Evolutionary conservation across 768 basidiomycete genomes (phyloP), one percentile per base, ranked within the genome.

Genomic region (Hygrophorus pudorinus): DNA sequence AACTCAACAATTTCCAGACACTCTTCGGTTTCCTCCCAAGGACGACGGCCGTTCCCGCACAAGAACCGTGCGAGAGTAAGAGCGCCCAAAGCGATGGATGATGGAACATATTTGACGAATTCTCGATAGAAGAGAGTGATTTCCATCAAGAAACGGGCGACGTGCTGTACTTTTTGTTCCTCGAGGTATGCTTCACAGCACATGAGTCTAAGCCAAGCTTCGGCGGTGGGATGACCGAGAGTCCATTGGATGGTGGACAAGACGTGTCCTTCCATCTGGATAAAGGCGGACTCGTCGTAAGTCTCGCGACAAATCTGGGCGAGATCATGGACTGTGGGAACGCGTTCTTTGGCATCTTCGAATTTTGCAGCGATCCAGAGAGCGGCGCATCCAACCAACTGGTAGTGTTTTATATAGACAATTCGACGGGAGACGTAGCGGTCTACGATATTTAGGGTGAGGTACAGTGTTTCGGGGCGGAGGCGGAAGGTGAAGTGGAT

Each of bases 331-430:
- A 97, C 87, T 1, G 91, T 88, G 9, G 96, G 96, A 11, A 98
- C 91, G 50, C 93, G 90, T 59, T 98, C 94, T 64, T 99, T 98
- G 17, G 92, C 87, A 58, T 99, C 96, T 65, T 99, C 96, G 55
- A 97, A 99, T 66, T 99, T 99, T 51, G 94, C 87, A 12, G 96
- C 96, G 53, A 98, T 97, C 96, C 96, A 99, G 10, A 99, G 75
- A 31, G 96, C 91, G 17, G 93, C 91, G 58, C 96, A 99, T 14
- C 96, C 96, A 45, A 98, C 94, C 47, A 99, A 85, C 57, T 99
- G 96, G 59, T 99, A 98, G 67, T 99, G 96, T 65, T 94, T 98
- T 71, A 90, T 90, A 68, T 91, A 97, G 48, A 99, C 96, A 51
- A 99, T 84, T 43, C 96, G 88, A 53, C 96, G 92, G 40, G 96